These are phyloP conservation scores for Pyrus hybrid DNA, from an alignment of 331 rosid species.

Conservation along the genomic window DNA sequence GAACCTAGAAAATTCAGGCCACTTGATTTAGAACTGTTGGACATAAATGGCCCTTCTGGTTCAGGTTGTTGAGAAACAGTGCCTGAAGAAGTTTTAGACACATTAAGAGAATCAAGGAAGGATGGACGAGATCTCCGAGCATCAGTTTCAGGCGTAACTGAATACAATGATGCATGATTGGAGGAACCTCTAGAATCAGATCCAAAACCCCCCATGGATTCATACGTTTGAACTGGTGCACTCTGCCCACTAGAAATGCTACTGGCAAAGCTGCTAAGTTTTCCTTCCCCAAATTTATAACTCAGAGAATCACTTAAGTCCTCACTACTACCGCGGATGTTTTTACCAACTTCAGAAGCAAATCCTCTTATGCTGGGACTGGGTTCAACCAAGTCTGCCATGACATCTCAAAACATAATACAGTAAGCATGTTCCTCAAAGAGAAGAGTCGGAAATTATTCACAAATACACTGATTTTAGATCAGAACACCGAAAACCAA, in stretches of 20 bases:
- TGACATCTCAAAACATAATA: slow-evolving; percentile 9
- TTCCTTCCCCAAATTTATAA: slow-evolving; percentile 33
- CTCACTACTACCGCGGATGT: slow-evolving; percentile 15
- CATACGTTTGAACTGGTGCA: slow-evolving; percentile 32
- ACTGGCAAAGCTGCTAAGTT: slow-evolving; percentile 23
- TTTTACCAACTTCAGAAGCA: slow-evolving; percentile 35
- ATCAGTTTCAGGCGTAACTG: slow-evolving; percentile 41
- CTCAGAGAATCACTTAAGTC: slow-evolving; percentile 29
- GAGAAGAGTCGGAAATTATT: not conserved
- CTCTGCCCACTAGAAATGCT: slow-evolving; percentile 28
- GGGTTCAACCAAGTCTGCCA: slow-evolving; percentile 24
- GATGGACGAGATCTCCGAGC: slow-evolving; percentile 76
- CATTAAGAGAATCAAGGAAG: slow-evolving; percentile 78
- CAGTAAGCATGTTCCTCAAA: slow-evolving; percentile 15
- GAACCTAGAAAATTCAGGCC: slow-evolving; percentile 30
- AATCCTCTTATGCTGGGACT: slow-evolving; percentile 7
- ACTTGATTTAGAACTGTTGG: slow-evolving; percentile 33
- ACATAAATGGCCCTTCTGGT: slow-evolving; percentile 28
- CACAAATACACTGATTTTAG: not conserved
- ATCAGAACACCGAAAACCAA: not conserved
- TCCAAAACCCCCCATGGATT: slow-evolving; percentile 22
- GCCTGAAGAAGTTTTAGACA: slow-evolving; percentile 44
- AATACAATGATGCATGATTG: slow-evolving; percentile 31
- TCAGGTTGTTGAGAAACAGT: slow-evolving; percentile 34
- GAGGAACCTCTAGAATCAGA: slow-evolving; percentile 37